These are phyloP conservation scores for Mucor saturninus DNA, from an alignment of 371 early-diverging fungal species.

Conservation along the genomic window DNA sequence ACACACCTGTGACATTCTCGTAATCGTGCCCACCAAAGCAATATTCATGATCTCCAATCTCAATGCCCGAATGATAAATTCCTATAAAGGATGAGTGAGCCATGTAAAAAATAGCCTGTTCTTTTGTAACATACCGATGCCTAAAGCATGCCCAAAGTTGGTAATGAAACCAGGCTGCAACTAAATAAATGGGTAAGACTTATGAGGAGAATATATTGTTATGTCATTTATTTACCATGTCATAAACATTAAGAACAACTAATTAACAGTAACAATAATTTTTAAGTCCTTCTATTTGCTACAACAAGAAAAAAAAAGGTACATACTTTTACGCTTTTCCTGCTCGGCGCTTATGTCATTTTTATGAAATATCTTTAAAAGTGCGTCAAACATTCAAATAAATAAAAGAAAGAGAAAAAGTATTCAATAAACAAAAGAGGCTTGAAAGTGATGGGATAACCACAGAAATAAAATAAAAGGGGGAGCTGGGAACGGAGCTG, in stretches of 20 bases:
- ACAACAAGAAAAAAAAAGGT: background rate
- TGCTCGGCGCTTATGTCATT: conserved; percentile 17
- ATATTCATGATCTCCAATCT: conserved; percentile 65
- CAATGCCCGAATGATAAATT: conserved; percentile 70
- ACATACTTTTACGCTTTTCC: conserved; percentile 24
- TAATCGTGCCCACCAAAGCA: conserved; percentile 71
- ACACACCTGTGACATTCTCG: conserved; percentile 65
- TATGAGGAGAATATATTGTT: background rate
- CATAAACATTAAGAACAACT: conserved; percentile 43
- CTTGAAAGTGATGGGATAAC: background rate
- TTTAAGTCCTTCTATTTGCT: background rate
- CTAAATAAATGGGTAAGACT: conserved; percentile 24
- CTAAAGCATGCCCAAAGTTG: conserved; percentile 57
- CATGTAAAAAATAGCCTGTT: background rate
- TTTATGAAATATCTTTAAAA: conserved; percentile 23
- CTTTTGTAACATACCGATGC: conserved; percentile 49
- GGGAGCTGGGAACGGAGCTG: too few species aligned
- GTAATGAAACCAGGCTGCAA: conserved; percentile 61
- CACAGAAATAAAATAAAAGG: too few species aligned
- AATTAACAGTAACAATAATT: conserved; percentile 2
- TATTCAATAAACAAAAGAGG: background rate
- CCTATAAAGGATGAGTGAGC: conserved; percentile 34
- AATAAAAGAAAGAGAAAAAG: conserved; percentile 2
- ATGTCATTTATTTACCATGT: conserved; percentile 5
- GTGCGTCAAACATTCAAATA: conserved; percentile 14